Percentiles rank a stretch among this genome's conserved stretches.
These are phyloP conservation scores for Candida endomychidarum DNA, from an alignment of 805 yeast species.

Conservation along the genomic window DNA sequence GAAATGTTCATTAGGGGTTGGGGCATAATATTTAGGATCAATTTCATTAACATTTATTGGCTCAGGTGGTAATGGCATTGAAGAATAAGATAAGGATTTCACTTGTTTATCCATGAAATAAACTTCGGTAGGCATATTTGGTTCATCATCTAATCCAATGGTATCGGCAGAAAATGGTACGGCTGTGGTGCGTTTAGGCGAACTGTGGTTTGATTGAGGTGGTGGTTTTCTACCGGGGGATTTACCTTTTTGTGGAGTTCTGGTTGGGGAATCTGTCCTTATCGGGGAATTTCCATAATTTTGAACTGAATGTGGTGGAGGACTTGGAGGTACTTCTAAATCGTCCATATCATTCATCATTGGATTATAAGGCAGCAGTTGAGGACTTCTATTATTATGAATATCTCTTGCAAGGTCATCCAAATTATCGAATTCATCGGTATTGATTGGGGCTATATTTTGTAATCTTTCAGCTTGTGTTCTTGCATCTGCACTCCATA, in stretches of 20 bases:
- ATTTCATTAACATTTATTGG: constrained; percentile 27
- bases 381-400: constrained; percentile 8
- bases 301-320: constrained; percentile 15
- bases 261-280: constrained; percentile 8
- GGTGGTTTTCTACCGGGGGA: constrained; percentile 27
- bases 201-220: constrained; percentile 7
- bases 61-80: constrained; percentile 22
- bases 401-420: constrained; percentile 17
- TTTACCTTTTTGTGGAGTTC: not conserved
- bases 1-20: constrained; percentile 47
- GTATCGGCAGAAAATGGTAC: constrained; percentile 46
- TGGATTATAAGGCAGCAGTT: constrained; percentile 1
- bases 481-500: constrained; percentile 14
- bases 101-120: constrained; percentile 36
- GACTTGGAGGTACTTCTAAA: constrained; percentile 14
- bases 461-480: constrained; percentile 7
- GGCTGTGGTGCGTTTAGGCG: constrained; percentile 15
- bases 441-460: constrained; percentile 12
- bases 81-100: constrained; percentile 26
- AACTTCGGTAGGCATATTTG: constrained; percentile 33
- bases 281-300: constrained; percentile 8
- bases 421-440: constrained; percentile 17
- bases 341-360: constrained; percentile 1
- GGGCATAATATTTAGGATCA: constrained; percentile 43
- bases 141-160: constrained; percentile 32